Percentiles rank a stretch among this genome's conserved stretches.
phyloP scores from a whole-genome alignment of 495 filamentous ascomycete genomes.

The Evernia prunastri region DNA sequence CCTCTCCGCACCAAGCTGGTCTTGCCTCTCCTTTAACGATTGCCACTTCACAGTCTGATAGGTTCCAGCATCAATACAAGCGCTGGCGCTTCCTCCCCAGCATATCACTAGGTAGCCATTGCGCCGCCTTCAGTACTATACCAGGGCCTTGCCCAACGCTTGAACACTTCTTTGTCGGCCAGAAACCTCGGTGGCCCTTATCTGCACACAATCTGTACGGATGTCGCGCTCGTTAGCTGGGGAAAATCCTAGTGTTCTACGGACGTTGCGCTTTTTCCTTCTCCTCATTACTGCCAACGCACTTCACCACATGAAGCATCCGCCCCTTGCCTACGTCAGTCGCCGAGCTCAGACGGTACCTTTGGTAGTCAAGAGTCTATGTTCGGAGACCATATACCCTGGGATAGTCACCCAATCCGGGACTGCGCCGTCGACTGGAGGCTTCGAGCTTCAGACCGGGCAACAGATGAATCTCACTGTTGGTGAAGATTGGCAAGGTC shows the following conservation, averaged over 20 bases:
- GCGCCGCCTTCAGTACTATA: not conserved
- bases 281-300: slow-evolving; percentile 9
- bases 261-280: slow-evolving; percentile 5
- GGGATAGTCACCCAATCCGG: slow-evolving; percentile 63
- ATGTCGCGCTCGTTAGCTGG: not conserved
- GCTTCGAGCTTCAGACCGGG: slow-evolving; percentile 55
- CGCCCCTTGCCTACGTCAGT: slow-evolving; percentile 23
- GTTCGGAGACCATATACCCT: slow-evolving; percentile 61
- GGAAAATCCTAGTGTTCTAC: not conserved
- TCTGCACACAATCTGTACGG: not conserved
- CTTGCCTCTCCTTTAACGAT: not conserved
- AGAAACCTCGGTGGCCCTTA: not conserved
- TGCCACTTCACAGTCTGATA: not conserved
- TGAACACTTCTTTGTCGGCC: not conserved
- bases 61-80: not conserved
- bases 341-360: slow-evolving; percentile 29
- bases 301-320: slow-evolving; percentile 31
- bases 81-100: not conserved
- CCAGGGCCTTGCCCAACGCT: not conserved
- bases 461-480: slow-evolving; percentile 49
- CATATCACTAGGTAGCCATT: not conserved
- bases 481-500: slow-evolving; percentile 64
- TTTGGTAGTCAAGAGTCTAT: slow-evolving; percentile 58
- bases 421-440: slow-evolving; percentile 51
- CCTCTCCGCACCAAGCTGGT: not conserved